phyloP scores from a whole-genome alignment of 176 grass and related monocot genomes.

The Otatea glauca region DNA sequence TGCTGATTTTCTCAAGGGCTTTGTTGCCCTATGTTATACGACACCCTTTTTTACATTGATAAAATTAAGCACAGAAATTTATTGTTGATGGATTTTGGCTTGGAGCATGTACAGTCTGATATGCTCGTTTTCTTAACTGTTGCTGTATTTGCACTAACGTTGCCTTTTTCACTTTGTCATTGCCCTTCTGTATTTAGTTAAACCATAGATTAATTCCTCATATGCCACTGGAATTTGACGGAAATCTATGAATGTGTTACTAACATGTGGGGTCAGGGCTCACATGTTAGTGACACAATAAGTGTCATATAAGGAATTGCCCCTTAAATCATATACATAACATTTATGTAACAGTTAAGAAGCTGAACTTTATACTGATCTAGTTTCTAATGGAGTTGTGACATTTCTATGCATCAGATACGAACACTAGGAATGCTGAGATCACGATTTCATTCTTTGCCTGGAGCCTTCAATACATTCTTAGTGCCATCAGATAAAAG shows the following conservation, averaged over 20 bases:
- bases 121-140: not conserved
- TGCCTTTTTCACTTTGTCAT: slow-evolving; percentile 4
- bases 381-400: slow-evolving; percentile 38
- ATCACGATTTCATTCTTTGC: slow-evolving; percentile 94
- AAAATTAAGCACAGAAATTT: not conserved
- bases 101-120: slow-evolving; percentile 23
- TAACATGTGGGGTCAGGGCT: no score
- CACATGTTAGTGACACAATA: no score
- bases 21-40: slow-evolving; percentile 11
- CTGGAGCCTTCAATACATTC: slow-evolving; percentile 93
- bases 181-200: slow-evolving; percentile 18
- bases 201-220: no score
- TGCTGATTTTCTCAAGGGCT: slow-evolving; percentile 11
- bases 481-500: slow-evolving; percentile 82
- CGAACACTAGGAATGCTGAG: slow-evolving; percentile 93
- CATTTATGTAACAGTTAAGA: slow-evolving; percentile 18
- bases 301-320: no score
- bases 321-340: not conserved
- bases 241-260: no score
- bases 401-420: slow-evolving; percentile 58
- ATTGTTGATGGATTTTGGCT: slow-evolving; percentile 5
- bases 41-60: slow-evolving; percentile 16
- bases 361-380: not conserved
- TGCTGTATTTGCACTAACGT: not conserved
- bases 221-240: no score